Percentiles rank a stretch among this genome's conserved stretches.
These are phyloP conservation scores for Candida frijolesensis DNA, from an alignment of 1,139 yeast genomes.

Conservation along the genomic window DNA sequence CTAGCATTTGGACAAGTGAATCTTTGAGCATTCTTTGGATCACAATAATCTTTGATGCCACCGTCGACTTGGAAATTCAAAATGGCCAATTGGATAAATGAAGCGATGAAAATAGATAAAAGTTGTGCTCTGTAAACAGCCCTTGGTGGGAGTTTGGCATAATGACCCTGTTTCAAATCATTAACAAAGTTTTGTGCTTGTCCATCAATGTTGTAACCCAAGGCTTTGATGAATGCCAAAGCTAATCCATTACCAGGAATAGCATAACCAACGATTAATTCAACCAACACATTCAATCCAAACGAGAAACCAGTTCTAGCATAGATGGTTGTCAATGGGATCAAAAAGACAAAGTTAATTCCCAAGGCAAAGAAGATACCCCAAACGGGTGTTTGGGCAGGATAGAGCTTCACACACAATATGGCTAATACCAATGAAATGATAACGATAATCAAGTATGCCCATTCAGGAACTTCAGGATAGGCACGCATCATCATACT, in stretches of 20 bases:
- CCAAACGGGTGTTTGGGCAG: constrained; percentile 58
- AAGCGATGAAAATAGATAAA: constrained; percentile 41
- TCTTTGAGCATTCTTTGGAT: constrained; percentile 37
- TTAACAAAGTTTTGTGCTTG: constrained; percentile 58
- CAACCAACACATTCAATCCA: constrained; percentile 60
- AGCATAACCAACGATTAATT: constrained; percentile 62
- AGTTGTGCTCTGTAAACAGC: constrained; percentile 63
- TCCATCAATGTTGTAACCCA: constrained; percentile 58
- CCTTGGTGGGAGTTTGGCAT: constrained; percentile 64
- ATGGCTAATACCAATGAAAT: constrained; percentile 53
- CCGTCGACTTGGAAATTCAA: constrained; percentile 55
- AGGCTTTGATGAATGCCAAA: constrained; percentile 57
- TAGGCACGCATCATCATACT: constrained; percentile 56
- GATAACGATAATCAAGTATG: constrained; percentile 51
- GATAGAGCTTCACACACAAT: constrained; percentile 46
- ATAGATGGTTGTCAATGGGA: constrained; percentile 50
- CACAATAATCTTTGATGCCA: constrained; percentile 46
- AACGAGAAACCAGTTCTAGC: constrained; percentile 54
- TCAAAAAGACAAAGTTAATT: constrained; percentile 54
- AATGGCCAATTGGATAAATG: constrained; percentile 54
- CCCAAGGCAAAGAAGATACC: constrained; percentile 59
- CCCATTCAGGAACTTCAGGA: constrained; percentile 66
- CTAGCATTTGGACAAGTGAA: constrained; percentile 54
- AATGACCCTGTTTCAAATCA: constrained; percentile 62
- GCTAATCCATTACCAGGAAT: constrained; percentile 65